These are phyloP conservation scores for Nicotiana sylvestris DNA, from an alignment of 257 asterid genomes.

Conservation along the genomic window DNA sequence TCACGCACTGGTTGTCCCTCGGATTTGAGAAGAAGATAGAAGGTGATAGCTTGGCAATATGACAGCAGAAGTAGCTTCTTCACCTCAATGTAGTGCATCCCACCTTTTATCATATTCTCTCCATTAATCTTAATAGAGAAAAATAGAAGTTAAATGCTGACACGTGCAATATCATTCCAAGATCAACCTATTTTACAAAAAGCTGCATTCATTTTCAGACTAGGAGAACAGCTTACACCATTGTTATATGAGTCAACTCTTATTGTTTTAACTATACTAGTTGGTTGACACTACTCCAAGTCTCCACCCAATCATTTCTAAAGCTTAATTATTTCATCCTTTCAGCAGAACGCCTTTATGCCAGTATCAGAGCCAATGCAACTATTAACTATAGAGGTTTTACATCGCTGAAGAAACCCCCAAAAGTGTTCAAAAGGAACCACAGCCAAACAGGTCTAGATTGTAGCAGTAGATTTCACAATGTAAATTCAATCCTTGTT, in stretches of 20 bases:
- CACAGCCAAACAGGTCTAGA: neutral
- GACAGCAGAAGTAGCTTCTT: slow-evolving; percentile 75
- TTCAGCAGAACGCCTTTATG: neutral
- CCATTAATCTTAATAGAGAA: slow-evolving; percentile 45
- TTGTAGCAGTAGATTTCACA: neutral
- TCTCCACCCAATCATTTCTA: neutral
- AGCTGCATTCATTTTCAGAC: neutral
- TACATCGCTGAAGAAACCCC: neutral
- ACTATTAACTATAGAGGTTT: neutral
- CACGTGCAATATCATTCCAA: neutral
- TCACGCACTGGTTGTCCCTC: slow-evolving; percentile 93
- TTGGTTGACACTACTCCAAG: neutral
- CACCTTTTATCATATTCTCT: slow-evolving; percentile 46
- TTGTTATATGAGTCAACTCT: neutral
- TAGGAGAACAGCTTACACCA: neutral
- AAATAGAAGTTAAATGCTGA: slow-evolving; percentile 4
- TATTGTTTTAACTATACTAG: neutral
- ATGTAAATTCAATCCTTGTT: neutral
- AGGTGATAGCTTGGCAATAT: slow-evolving; percentile 88
- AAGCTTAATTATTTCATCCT: neutral
- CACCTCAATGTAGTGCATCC: slow-evolving; percentile 63
- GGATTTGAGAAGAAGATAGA: slow-evolving; percentile 90
- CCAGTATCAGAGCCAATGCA: neutral
- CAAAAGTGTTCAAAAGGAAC: neutral
- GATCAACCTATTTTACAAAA: neutral